Percentiles rank a stretch among this genome's conserved stretches.
phyloP scores from a whole-genome alignment of 345 rosid species.

The rapeseed (Brassica napus) region Da-Ae NC_063436.1:24487001-24487500 shows the following conservation, averaged over 20 bases:
- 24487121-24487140: not conserved
- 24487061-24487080: not conserved
- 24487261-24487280: not conserved
- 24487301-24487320: not conserved
- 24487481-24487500: too few species aligned
- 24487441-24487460: too few species aligned
- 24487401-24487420: too few species aligned
- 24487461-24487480: too few species aligned
- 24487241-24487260: not conserved
- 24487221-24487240: not conserved
- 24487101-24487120: not conserved
- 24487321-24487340: too few species aligned
- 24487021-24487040: not conserved
- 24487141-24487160: not conserved
- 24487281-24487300: not conserved
- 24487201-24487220: not conserved
- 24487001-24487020: not conserved
- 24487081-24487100: not conserved
- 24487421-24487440: too few species aligned
- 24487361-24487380: too few species aligned
- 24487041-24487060: not conserved
- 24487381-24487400: too few species aligned
- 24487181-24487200: not conserved
- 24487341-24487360: too few species aligned
- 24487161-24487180: not conserved